Base-by-base conservation (phyloP, 192 early-diverging fungal genomes). In the Paraglomus occultum region DNA sequence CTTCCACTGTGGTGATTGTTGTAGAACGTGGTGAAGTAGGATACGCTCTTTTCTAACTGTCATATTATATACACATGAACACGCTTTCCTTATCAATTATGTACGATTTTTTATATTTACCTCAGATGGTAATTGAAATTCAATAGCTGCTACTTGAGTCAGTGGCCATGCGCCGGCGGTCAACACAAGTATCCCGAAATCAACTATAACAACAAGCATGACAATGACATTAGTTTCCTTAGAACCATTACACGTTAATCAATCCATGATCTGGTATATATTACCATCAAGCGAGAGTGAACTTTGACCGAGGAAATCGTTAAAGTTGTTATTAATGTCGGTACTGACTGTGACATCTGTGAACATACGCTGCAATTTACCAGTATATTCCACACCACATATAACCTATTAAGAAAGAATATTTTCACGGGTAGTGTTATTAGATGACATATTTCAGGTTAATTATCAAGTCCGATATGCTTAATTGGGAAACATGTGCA, bases 121-220 rank as follows among this genome's bases (percentile, higher is more conserved):
- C 81, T 94, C 91, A 20, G 87, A 80, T 17, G 97, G 97, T 51
- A 97, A 83, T 72, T 89, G 87, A 23, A 95, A 91, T 63, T 85
- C 80, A 39, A 87, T 83, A 1, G 83, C 76, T 6, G 90, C 83
- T 5, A 86, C 76, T 63, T 88, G 87, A 15, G 84, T 81, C 18
- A 93, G 72, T 15, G 93, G 93, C 93, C 93, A 95, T 11, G 90
- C 89, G 51, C 92, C 92, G 10, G 86, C 82, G 39, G 91, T 95
- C 23, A 95, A 70, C 4, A 95, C 91, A 9, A 89, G 71, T 44
- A 91, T 85, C 47, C 82, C 78, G 71, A 93, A 91, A 60, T 89
- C 91, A 22, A 87, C 87, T 84, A 64, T 23, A 11, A 1, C 11
- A 64, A 0, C 11, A 23, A 48, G 12, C 50, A 52, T 9, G n/a